Base-by-base conservation (phyloP, 2,329 filamentous ascomycete genomes). In the Ascochyta fabae region DNA sequence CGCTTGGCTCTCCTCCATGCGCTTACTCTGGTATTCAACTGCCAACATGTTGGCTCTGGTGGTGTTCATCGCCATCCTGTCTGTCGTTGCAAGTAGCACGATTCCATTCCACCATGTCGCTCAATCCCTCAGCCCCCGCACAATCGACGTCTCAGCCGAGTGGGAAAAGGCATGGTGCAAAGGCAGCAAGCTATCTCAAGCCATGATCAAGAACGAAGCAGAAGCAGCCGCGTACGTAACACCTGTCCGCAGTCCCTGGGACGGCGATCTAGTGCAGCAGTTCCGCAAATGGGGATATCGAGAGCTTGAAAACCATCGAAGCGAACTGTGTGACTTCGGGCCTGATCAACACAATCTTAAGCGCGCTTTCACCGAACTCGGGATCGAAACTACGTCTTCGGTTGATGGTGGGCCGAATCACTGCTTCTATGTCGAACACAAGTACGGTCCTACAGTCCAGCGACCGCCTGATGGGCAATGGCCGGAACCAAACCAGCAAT, bases 281-380 rank as follows among this genome's bases (percentile, higher is more conserved):
- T 46, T 63, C 23, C 43, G 36, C 2, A 55, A 38, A 2, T 63
- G 60, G 60, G 60, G 53, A 3, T 61, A 59, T n/a, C 50, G 48
- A 6, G 53, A 61, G 36, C 41, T 59, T 1, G 40, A 46, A 2
- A 38, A 55, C 23, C 22, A 52, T 24, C 44, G 31, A 9, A 53
- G 53, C 12, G 48, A 59, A 7, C 34, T 48, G 19, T 60, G 55
- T 43, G 44, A 59, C 31, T 47, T 60, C 27, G 35, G 46, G 3
- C 27, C 47, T 5, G 47, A 47, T 2, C 34, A 46, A 7, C 52
- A 55, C 16, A 27, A 47, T 8, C 42, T 56, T 3, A 7, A 56
- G 42, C 41, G 46, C 7, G 53, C 53, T 3, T 60, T 60, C 16
- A 16, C 53, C 6, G 60, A 49, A 6, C 36, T 64, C 7, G 50